Evolutionary conservation across 106 monocot genomes (phyloP), one percentile per base, ranked within the genome.

Genomic region (Alisma plantagoaquatica): DNA sequence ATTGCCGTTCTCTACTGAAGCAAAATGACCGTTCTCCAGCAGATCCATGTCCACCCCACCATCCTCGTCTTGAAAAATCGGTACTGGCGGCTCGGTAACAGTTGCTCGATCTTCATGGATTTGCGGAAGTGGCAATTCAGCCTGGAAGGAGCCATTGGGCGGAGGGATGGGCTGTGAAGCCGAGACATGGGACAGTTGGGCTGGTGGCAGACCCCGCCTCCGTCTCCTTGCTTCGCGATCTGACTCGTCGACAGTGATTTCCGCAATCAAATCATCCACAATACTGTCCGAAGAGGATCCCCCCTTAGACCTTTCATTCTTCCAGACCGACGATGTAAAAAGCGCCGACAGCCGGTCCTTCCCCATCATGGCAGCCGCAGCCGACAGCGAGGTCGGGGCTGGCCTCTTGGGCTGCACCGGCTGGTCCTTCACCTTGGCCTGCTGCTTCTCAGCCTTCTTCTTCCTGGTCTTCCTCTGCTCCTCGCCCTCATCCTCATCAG

Each of bases 231-330:
- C 73, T 71, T 81, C 75, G 23, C 88, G 69, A 53, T 96, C 96
- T 1, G 67, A 62, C 62, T 88, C 83, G 38, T 89, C 84, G 0
- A 79, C 75, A 0, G 80, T 84, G 54, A 81, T 84, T 52, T 96
- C 96, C 2, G 80, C 88, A 27, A 96, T 73, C 31, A 96, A 64
- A 43, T 80, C 81, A 48, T 96, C 88, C 16, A 96, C 70, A 12
- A 96, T 73, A 60, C 87, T 87, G 28, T 83, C 87, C 14, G 79
- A 51, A 5, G 70, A 68, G 60, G 65, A 27, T 6, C 67, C 49
- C 4, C 62, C 61, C 46, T 83, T 93, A 7, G 10, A 45, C 62
- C 61, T 51, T 12, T 83, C 83, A 30, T 50, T 77, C 73, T 70
- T 88, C 75, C 62, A 75, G 35, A 83, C 70, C 6, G 81, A 70